Evolutionary conservation across 495 filamentous ascomycete genomes (phyloP).

Genomic region (Penicillium canescens): DNA sequence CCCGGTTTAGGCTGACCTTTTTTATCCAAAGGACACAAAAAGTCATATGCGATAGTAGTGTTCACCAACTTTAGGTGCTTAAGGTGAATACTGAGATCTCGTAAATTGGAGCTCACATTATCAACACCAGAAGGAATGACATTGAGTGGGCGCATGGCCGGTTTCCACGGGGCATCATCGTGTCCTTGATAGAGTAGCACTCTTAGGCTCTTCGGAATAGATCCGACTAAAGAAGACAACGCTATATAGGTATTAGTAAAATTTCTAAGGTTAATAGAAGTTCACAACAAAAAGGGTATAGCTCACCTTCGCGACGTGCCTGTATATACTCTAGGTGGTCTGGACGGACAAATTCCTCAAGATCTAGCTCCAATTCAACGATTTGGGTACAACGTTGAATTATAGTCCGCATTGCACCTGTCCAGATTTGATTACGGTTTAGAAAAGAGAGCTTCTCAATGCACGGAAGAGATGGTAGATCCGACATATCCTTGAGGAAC

Average conservation of each 20-base stretch:
- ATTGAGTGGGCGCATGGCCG: neutral
- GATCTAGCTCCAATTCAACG: neutral
- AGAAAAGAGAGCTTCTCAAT: constrained; percentile 1
- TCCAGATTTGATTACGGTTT: neutral
- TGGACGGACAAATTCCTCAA: neutral
- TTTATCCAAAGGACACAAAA: neutral
- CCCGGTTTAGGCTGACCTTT: neutral
- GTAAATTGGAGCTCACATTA: neutral
- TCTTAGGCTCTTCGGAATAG: neutral
- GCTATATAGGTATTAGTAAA: neutral
- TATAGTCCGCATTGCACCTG: neutral
- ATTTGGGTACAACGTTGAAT: neutral
- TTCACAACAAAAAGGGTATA: neutral
- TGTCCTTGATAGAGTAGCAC: neutral
- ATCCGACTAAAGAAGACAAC: neutral
- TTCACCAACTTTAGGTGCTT: neutral
- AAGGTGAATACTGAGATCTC: neutral
- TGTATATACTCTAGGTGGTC: neutral
- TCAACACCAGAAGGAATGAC: neutral
- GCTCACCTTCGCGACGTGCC: neutral
- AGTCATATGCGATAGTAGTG: neutral
- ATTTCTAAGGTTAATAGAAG: neutral
- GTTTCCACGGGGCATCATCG: neutral
- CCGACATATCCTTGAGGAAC: neutral
- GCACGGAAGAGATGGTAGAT: neutral